Evolutionary conservation across 306 rosid genomes (phyloP).

Genomic region (Prunus salicina): DNA sequence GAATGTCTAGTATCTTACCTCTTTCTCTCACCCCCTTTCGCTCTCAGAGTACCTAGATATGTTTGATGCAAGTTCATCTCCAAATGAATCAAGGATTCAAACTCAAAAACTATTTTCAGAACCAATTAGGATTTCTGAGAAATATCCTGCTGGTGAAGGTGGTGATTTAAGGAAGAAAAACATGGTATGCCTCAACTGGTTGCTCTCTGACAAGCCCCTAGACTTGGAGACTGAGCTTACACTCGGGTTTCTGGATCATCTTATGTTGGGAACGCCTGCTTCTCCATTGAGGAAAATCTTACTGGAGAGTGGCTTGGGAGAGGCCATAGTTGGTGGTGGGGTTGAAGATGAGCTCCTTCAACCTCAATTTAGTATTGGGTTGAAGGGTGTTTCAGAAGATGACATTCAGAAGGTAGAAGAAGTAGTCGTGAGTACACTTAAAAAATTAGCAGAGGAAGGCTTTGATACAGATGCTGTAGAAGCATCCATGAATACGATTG

Average conservation of each 20-base stretch:
- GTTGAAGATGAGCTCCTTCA: slow-evolving; percentile 96
- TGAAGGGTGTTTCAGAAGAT: slow-evolving; percentile 79
- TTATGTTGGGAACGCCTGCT: slow-evolving; percentile 97
- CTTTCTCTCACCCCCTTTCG: slow-evolving; percentile 12
- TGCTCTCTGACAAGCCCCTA: slow-evolving; percentile 89
- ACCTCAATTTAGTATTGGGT: slow-evolving; percentile 92
- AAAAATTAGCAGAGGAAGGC: slow-evolving; percentile 80
- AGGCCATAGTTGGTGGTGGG: slow-evolving; percentile 97
- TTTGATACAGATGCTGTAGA: slow-evolving; percentile 86
- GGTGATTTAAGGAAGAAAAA: slow-evolving; percentile 84
- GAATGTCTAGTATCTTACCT: slow-evolving; percentile 20
- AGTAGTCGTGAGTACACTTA: slow-evolving; percentile 54
- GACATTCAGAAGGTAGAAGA: slow-evolving; percentile 87
- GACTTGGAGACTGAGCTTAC: slow-evolving; percentile 77
- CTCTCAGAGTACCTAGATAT: slow-evolving; percentile 75
- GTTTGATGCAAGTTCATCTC: slow-evolving; percentile 73
- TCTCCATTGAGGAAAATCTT: slow-evolving; percentile 89
- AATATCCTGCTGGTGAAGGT: slow-evolving; percentile 85
- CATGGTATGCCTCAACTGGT: slow-evolving; percentile 91
- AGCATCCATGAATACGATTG: slow-evolving; percentile 99
- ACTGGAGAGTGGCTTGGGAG: slow-evolving; percentile 96
- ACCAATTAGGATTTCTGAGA: slow-evolving; percentile 79
- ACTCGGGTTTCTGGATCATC: slow-evolving; percentile 92
- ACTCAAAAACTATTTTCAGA: slow-evolving; percentile 72
- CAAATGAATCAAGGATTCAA: slow-evolving; percentile 72